Evolutionary conservation across 23 red algal genomes (phyloP).

Genomic region (Gracilaria vermiculophylla): DNA sequence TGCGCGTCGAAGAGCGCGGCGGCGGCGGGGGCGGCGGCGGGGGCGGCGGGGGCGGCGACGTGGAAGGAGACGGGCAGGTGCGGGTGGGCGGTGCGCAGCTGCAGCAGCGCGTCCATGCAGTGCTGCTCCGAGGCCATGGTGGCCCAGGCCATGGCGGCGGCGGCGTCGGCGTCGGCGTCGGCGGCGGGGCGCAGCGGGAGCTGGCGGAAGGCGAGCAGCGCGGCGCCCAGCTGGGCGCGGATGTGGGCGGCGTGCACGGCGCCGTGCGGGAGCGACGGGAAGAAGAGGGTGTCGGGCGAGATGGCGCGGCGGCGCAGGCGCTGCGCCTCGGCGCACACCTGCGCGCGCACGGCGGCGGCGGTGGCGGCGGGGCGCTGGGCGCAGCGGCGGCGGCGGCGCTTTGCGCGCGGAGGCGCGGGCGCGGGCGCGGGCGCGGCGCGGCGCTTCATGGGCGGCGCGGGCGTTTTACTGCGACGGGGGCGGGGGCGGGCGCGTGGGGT

Average conservation of each 20-base stretch:
- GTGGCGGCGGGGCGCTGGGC: not conserved
- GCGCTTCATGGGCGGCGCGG: slow-evolving; percentile 45
- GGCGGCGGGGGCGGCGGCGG: not conserved
- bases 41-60: too few species aligned
- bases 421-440: not conserved
- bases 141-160: slow-evolving; percentile 23
- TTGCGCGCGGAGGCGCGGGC: not conserved
- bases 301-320: not conserved
- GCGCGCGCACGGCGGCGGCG: not conserved
- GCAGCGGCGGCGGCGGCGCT: not conserved
- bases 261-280: not conserved
- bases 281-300: slow-evolving; percentile 14
- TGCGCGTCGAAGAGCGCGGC: not conserved
- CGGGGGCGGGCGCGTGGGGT: slow-evolving; percentile 1
- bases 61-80: slow-evolving; percentile 9
- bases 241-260: not conserved
- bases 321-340: not conserved
- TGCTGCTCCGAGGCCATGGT: not conserved
- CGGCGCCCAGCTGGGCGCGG: not conserved
- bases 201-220: not conserved
- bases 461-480: not conserved
- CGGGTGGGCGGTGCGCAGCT: not conserved
- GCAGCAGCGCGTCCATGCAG: slow-evolving; percentile 7
- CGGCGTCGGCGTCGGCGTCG: too few species aligned
- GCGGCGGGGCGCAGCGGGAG: not conserved